Conservation (phyloP, 192 early-diverging fungal genomes). For the Coemansia sp. region DNA sequence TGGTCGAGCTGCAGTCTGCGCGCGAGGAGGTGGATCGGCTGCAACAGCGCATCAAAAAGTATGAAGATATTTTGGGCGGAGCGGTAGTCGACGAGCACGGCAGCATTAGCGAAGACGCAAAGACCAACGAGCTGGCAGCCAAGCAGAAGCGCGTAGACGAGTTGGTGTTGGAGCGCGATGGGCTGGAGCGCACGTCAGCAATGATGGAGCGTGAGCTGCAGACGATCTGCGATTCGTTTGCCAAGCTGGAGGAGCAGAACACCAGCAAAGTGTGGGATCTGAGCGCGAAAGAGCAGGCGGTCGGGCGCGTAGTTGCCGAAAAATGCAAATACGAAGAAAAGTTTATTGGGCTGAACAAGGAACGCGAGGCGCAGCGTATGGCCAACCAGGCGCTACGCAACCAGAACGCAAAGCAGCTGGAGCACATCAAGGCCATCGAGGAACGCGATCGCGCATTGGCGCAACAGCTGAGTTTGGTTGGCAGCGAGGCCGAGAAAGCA, state of each 20-base stretch:
- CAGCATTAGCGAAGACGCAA: constrained; percentile 12
- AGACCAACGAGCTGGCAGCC: constrained; percentile 33
- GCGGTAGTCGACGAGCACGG: constrained; percentile 26
- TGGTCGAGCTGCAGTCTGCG: constrained; percentile 33
- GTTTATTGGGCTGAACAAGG: constrained; percentile 66
- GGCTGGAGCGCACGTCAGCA: constrained; percentile 54
- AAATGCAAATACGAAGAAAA: constrained; percentile 85
- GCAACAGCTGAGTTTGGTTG: constrained; percentile 63
- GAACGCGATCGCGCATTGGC: constrained; percentile 71
- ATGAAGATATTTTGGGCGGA: constrained; percentile 43
- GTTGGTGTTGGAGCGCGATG: constrained; percentile 56
- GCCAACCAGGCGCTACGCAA: constrained; percentile 65
- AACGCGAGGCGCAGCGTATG: constrained; percentile 64
- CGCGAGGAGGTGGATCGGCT: constrained; percentile 24
- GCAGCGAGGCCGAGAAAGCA: constrained; percentile 62
- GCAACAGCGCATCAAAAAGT: constrained; percentile 40
- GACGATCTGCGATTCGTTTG: constrained; percentile 61
- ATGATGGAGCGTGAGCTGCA: constrained; percentile 58
- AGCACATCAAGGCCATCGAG: constrained; percentile 75
- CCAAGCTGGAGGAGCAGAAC: constrained; percentile 80
- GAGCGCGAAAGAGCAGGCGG: constrained; percentile 73
- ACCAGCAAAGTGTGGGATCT: constrained; percentile 75
- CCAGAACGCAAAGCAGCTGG: constrained; percentile 81
- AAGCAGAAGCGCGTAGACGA: constrained; percentile 55
- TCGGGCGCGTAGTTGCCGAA: constrained; percentile 75